Evolutionary conservation across 768 basidiomycete species (phyloP).

Genomic region (Podaxis pistillaris): DNA sequence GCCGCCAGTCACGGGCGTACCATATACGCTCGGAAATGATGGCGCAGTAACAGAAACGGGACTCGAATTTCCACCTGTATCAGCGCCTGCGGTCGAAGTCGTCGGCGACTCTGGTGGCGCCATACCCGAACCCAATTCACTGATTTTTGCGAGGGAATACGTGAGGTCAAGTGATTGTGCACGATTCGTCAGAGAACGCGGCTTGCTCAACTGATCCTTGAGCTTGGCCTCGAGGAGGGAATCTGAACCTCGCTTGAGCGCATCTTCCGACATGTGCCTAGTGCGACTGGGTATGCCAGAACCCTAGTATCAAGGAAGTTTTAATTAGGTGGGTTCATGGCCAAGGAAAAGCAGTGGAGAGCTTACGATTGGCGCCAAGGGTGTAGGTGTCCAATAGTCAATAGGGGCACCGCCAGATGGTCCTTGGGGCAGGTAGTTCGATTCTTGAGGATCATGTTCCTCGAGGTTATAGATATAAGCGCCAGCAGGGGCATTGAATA

Average conservation of each 20-base stretch:
- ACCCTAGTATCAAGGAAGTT: slow-evolving; percentile 38
- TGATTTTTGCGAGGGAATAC: slow-evolving; percentile 78
- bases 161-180: slow-evolving; percentile 90
- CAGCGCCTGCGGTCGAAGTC: slow-evolving; percentile 57
- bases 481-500: slow-evolving; percentile 86
- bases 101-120: slow-evolving; percentile 80
- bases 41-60: slow-evolving; percentile 78
- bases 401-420: slow-evolving; percentile 40
- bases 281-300: slow-evolving; percentile 67
- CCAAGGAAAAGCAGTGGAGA: neutral
- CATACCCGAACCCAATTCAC: slow-evolving; percentile 59
- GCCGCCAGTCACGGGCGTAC: slow-evolving; percentile 46
- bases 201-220: slow-evolving; percentile 74
- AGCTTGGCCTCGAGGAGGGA: slow-evolving; percentile 82
- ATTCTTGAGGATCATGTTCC: slow-evolving; percentile 58
- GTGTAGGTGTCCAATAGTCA: slow-evolving; percentile 70
- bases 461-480: slow-evolving; percentile 67
- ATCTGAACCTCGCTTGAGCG: slow-evolving; percentile 79
- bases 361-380: slow-evolving; percentile 69
- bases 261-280: slow-evolving; percentile 65
- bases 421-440: slow-evolving; percentile 43
- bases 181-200: slow-evolving; percentile 79
- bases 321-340: neutral
- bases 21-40: slow-evolving; percentile 84
- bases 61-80: slow-evolving; percentile 74